These are phyloP conservation scores for Akanthomyces lecanii DNA, from an alignment of 2,329 filamentous ascomycete genomes.

Conservation along the genomic window DNA sequence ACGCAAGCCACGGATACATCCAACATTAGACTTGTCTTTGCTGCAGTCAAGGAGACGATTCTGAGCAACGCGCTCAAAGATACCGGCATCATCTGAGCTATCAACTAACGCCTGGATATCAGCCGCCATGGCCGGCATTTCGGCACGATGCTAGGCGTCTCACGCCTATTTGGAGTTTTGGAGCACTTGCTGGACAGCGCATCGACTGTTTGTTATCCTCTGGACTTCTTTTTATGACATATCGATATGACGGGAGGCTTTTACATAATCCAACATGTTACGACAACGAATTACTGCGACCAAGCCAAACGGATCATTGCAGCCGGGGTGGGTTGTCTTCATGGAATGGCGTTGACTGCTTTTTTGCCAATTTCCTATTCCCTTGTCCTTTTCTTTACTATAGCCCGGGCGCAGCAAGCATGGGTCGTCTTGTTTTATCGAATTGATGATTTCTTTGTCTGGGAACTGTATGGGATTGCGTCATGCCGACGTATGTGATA, in stretches of 20 bases:
- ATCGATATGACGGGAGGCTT: conserved; percentile 13
- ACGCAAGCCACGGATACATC: conserved; percentile 99
- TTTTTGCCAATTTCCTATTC: conserved; percentile 5
- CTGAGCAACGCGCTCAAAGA: conserved; percentile 97
- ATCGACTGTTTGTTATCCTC: conserved; percentile 1
- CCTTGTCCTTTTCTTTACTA: conserved; percentile 2
- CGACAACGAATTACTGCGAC: conserved; percentile 10
- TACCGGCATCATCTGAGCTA: conserved; percentile 79
- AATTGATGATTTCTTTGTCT: conserved; percentile 10
- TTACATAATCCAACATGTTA: conserved; percentile 16
- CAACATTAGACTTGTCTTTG: conserved; percentile 96
- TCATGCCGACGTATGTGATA: neutral
- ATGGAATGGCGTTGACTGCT: conserved; percentile 13
- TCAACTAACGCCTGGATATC: neutral
- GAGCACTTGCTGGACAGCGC: conserved; percentile 13
- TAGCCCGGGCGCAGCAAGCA: conserved; percentile 14
- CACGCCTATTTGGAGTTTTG: conserved; percentile 7
- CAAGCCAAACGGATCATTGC: neutral
- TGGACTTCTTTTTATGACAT: conserved; percentile 12
- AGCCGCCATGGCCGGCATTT: neutral
- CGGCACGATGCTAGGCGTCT: conserved; percentile 3
- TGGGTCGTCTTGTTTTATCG: conserved; percentile 8
- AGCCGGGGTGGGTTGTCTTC: neutral
- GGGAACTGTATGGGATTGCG: neutral
- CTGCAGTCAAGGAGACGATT: conserved; percentile 97